These are phyloP conservation scores for Solanum peruvianum DNA, from an alignment of 257 asterid genomes.

Conservation along the genomic window DNA sequence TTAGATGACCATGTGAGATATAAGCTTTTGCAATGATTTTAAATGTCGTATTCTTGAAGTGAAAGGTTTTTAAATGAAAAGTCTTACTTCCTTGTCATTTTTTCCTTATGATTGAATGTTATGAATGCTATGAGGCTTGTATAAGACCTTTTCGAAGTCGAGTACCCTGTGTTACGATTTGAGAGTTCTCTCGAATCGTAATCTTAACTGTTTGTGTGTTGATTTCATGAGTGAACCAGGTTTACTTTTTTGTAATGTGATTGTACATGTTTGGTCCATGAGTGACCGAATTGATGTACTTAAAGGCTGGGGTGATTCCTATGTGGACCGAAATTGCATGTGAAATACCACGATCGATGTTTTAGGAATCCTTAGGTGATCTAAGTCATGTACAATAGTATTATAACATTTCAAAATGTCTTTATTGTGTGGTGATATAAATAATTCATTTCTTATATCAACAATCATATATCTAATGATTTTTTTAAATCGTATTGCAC, in stretches of 20 bases:
- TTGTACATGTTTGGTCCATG: not conserved
- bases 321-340: not conserved
- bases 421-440: too few species aligned
- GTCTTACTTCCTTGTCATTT: too few species aligned
- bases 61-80: too few species aligned
- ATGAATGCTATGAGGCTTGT: too few species aligned
- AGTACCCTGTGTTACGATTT: rapidly evolving
- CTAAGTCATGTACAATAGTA: not conserved
- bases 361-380: not conserved
- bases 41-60: too few species aligned
- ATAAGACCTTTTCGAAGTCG: too few species aligned
- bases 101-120: too few species aligned
- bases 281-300: not conserved
- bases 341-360: not conserved
- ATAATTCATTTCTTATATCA: not conserved
- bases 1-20: too few species aligned
- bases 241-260: too few species aligned
- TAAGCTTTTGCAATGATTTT: too few species aligned
- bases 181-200: too few species aligned
- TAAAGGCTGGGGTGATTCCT: not conserved
- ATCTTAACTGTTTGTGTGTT: too few species aligned
- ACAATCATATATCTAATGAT: not conserved
- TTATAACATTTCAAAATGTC: not conserved
- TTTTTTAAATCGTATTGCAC: not conserved
- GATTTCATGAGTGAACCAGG: rapidly evolving